Conservation (phyloP, 176 grass and related monocot genomes). For the Areca catechu region DNA sequence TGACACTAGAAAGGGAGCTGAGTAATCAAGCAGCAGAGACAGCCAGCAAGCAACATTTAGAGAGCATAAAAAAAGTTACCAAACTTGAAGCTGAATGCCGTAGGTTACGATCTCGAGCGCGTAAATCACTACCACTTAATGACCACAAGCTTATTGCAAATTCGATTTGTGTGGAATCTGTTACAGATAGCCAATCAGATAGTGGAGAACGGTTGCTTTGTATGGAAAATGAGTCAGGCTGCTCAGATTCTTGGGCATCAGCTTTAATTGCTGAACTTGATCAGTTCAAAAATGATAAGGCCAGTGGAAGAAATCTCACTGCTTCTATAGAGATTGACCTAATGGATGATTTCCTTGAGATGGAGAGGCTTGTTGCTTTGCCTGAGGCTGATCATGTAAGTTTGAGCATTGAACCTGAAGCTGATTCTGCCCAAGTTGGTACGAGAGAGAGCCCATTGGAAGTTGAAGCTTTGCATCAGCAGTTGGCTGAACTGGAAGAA, state of each 20-base stretch:
- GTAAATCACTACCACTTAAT: slow-evolving; percentile 27
- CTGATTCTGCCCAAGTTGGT: slow-evolving; percentile 37
- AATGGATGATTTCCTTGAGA: slow-evolving; percentile 99
- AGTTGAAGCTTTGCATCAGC: slow-evolving; percentile 34
- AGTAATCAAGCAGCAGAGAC: slow-evolving; percentile 87
- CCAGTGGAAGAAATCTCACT: slow-evolving; percentile 32
- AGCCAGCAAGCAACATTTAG: slow-evolving; percentile 85
- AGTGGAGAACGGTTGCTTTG: slow-evolving; percentile 49
- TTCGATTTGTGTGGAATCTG: slow-evolving; percentile 47
- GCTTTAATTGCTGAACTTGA: slow-evolving; percentile 78
- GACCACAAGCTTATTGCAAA: slow-evolving; percentile 32
- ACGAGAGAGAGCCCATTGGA: slow-evolving; percentile 28
- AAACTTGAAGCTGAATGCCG: slow-evolving; percentile 83
- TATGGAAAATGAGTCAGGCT: slow-evolving; percentile 53
- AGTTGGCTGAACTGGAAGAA: slow-evolving; percentile 26
- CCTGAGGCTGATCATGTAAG: slow-evolving; percentile 33
- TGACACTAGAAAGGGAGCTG: slow-evolving; percentile 69
- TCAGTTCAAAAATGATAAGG: slow-evolving; percentile 54
- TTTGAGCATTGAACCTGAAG: slow-evolving; percentile 36
- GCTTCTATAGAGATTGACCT: slow-evolving; percentile 65
- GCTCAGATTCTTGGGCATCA: slow-evolving; percentile 68
- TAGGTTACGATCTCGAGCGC: slow-evolving; percentile 39
- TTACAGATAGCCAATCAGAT: slow-evolving; percentile 77
- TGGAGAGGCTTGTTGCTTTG: slow-evolving; percentile 80
- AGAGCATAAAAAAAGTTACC: slow-evolving; percentile 71